Evolutionary conservation across 2,329 filamentous ascomycete genomes (phyloP), one percentile per base, ranked within the genome.

Genomic region (Bimuria novae-zelandiae): DNA sequence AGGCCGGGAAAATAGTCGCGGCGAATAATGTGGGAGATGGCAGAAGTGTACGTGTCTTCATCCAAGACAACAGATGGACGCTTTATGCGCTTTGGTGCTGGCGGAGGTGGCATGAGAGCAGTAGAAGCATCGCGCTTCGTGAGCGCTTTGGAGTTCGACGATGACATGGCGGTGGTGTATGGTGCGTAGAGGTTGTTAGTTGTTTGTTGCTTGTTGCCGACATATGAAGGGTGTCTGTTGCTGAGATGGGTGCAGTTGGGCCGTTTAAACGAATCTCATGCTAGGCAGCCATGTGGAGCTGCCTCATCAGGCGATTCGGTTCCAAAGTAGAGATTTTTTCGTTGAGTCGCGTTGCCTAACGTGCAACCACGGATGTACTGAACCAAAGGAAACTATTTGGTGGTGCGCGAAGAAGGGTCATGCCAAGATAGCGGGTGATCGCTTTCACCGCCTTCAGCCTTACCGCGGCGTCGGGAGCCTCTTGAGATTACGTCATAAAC

Each of bases 1-100:
- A 99, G 81, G 0, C 93, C 94, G 0, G 94, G 94, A 67, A 97
- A 99, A 79, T 96, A 99, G 79, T 99, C 94, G 60, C 94, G 87
- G 8, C 91, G 90, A 58, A 99, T 96, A 69, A 99, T 97, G 63
- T 94, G 88, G 0, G 92, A 96, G 23, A 99, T 81, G 1, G 90
- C 89, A 52, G 92, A 86, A 2, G 91, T 94, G 74, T 99, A 99
- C 48, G 89, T 86, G 63, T 99, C 93, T 80, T 99, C 94, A 72
- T 96, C 91, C 23, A 99, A 84, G 23, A 97, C 86, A 57, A 88
- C 89, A 57, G 88, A 86, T 0, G 94, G 94, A 47, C 94, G 84
- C 76, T 97, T 97, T 68, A 97, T 96, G 53, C 91, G 88, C 74
- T 96, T 97, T 36, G 87, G 80, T 0, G 86, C 82, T 3, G 92